Evolutionary conservation across 345 rosid genomes (phyloP).

Genomic region (Combretum micranthum): DNA sequence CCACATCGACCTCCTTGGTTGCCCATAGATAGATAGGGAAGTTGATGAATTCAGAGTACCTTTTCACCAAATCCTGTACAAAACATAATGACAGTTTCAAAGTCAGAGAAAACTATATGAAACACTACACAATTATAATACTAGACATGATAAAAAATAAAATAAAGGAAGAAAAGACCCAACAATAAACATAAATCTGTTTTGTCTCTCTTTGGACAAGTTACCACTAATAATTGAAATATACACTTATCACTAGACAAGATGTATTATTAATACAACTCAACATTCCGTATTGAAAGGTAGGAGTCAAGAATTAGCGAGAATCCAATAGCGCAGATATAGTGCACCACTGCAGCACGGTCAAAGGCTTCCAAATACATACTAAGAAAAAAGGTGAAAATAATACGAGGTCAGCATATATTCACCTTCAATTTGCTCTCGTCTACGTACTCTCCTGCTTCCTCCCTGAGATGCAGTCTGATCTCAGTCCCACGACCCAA

Average conservation of each 20-base stretch:
- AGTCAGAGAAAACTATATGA: not conserved
- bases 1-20: constrained; percentile 87
- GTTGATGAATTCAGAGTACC: constrained; percentile 93
- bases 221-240: not conserved
- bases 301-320: too few relatives aligned
- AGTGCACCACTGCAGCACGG: too few relatives aligned
- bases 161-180: too few relatives aligned
- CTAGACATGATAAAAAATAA: too few relatives aligned
- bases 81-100: not conserved
- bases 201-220: not conserved
- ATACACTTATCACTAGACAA: too few relatives aligned
- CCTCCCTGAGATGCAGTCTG: constrained; percentile 87
- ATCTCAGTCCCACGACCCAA: constrained; percentile 98
- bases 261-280: too few relatives aligned
- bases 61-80: constrained; percentile 88
- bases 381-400: not conserved
- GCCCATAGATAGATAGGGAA: constrained; percentile 94
- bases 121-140: not conserved
- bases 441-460: constrained; percentile 93
- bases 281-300: too few relatives aligned
- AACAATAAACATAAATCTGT: not conserved
- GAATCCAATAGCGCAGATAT: too few relatives aligned
- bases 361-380: not conserved
- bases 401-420: not conserved
- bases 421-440: constrained; percentile 84